Conservation (phyloP, 2,329 filamentous ascomycete genomes). For the Arthrobotrys pseudoclavata region DNA sequence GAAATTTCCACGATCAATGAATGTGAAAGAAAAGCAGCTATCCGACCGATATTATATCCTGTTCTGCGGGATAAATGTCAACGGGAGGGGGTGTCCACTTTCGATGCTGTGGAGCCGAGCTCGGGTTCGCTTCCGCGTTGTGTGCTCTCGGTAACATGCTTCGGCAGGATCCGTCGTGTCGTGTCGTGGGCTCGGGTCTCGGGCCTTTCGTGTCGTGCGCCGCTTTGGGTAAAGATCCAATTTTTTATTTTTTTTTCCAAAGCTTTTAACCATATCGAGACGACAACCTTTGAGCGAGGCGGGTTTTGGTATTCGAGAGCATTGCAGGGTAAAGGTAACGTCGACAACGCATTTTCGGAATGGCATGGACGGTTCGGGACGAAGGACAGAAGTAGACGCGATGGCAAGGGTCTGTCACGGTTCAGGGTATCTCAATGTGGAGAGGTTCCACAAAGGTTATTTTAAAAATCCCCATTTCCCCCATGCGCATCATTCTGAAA, state of each 20-base stretch:
- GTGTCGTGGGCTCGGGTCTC: slow-evolving; percentile 2
- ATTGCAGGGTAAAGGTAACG: slow-evolving; percentile 21
- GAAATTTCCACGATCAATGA: neutral
- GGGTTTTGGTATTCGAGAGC: neutral
- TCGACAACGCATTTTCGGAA: slow-evolving; percentile 22
- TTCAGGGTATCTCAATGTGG: neutral
- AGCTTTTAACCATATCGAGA: slow-evolving; percentile 9
- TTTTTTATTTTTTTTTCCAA: no score
- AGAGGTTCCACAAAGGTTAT: neutral
- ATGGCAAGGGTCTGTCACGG: slow-evolving; percentile 4
- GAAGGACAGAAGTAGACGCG: slow-evolving; percentile 8
- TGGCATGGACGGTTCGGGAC: slow-evolving; percentile 1
- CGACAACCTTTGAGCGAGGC: neutral
- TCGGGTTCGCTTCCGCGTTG: slow-evolving; percentile 13
- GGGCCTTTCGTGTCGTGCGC: slow-evolving; percentile 30
- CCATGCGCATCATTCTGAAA: neutral
- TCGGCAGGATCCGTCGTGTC: neutral
- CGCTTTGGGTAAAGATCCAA: slow-evolving; percentile 3
- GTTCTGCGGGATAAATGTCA: neutral
- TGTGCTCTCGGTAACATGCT: slow-evolving; percentile 19
- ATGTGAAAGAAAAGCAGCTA: slow-evolving; percentile 9
- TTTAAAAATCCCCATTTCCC: neutral
- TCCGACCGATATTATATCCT: slow-evolving; percentile 24
- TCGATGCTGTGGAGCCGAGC: slow-evolving; percentile 23
- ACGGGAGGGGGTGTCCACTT: slow-evolving; percentile 1